Evolutionary conservation across 2,329 filamentous ascomycete genomes (phyloP), one percentile per base, ranked within the genome.

Genomic region (Aspergillus sp.): DNA sequence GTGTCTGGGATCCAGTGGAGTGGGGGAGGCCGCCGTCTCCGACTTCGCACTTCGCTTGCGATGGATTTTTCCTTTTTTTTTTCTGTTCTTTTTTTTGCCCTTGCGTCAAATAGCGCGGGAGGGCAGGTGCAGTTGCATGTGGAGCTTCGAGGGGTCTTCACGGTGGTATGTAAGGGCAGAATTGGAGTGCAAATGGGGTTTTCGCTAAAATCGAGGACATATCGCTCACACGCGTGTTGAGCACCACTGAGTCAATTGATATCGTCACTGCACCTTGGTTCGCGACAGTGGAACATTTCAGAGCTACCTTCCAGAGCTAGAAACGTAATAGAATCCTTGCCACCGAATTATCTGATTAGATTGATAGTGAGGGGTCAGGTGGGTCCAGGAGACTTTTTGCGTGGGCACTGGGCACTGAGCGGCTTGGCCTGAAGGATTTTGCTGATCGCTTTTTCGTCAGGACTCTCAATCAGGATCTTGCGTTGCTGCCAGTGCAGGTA

Each of bases 271-370:
- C 25, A 28, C 4, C 25, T 28, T 28, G 25, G 25, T 28, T 28
- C 25, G 25, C 25, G 25, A 28, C 34, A 38, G 9, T 11, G 31
- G 31, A 38, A 38, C 1, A 28, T 28, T 28, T 28, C 25, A 28
- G 25, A 28, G 25, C 1, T 28, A 28, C 19, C 19, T 19, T 38
- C 4, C 34, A 41, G 9, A 34, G 30, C 19, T 48, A 45, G 25
- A 15, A 30, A 45, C 28, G 45, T 54, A 28, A 49, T 22, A 19
- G 38, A 54, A n/a, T 31, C 9, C 3, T 19, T 57, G 46, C 15
- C 23, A 54, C 51, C 15, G 19, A 23, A 56, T 38, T 58, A 62
- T 62, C 59, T 56, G 57, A 63, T 64, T 60, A 64, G 66, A 70
- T 69, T 68, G 60, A 69, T 68, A 59, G 48, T 25, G 57, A 22